Percentiles rank a stretch among this genome's conserved stretches.
These are phyloP conservation scores for Entonaema liquescens DNA, from an alignment of 495 filamentous ascomycete species.

Conservation along the genomic window DNA sequence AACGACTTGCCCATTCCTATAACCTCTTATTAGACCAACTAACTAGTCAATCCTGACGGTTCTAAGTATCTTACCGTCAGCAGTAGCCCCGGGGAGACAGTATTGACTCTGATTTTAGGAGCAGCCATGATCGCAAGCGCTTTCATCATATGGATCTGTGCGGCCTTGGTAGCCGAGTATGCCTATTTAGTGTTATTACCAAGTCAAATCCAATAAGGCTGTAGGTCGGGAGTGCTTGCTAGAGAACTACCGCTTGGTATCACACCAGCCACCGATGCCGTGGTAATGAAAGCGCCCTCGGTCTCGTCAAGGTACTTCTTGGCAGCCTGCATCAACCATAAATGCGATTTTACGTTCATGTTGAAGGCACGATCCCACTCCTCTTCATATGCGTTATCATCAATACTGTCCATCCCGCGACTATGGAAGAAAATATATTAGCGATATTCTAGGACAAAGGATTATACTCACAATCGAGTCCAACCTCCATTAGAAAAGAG, in stretches of 20 bases:
- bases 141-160: conserved; percentile 65
- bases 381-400: conserved; percentile 63
- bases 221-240: conserved; percentile 31
- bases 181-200: conserved; percentile 40
- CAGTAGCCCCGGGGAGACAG: conserved; percentile 61
- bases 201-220: not conserved
- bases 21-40: conserved; percentile 15
- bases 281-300: conserved; percentile 63
- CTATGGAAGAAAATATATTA: conserved; percentile 13
- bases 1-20: conserved; percentile 63
- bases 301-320: conserved; percentile 56
- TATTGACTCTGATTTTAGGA: conserved; percentile 64
- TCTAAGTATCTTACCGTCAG: conserved; percentile 51
- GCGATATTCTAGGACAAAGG: not conserved
- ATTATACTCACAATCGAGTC: conserved; percentile 53
- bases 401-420: conserved; percentile 59
- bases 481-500: conserved; percentile 67
- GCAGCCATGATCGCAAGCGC: conserved; percentile 58
- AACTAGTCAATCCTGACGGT: not conserved
- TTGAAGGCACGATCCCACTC: conserved; percentile 66
- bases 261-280: conserved; percentile 63
- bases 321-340: conserved; percentile 63
- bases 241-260: conserved; percentile 60
- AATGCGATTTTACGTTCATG: conserved; percentile 67
- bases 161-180: conserved; percentile 64